Base-by-base conservation (phyloP, 495 filamentous ascomycete genomes). In the Cercophora scortea region DNA sequence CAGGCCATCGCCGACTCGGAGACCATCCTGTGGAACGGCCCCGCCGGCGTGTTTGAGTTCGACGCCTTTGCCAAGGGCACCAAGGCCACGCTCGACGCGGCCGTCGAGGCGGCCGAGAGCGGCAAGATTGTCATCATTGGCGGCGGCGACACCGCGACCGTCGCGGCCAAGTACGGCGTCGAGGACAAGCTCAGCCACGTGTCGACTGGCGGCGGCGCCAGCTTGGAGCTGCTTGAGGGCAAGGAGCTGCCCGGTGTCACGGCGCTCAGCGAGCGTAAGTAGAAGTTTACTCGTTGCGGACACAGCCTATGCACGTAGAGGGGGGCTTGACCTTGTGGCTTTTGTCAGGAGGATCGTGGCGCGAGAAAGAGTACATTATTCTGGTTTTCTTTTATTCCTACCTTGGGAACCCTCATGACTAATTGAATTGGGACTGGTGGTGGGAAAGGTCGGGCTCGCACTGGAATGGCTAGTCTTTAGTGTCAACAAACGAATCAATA, bases 11-110 rank as follows among this genome's bases (percentile, higher is more conserved):
- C 74, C 51, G 78, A 87, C 60, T 81, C 94, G 44, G 86, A 96
- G 82, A 99, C 93, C 45, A 97, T 97, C 75, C 88, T 99, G 45
- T 99, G 93, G 93, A 99, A 99, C 79, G 93, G 89, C 40, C 93
- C 93, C 44, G 83, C 90, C 12, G 93, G 93, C 65, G 93, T 99
- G 52, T 99, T 97, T 65, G 93, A 99, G 80, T 81, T 99, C 57
- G 88, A 97, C 64, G 82, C 85, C 57, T 99, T 99, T 70, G 88
- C 90, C 58, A 83, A 78, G 19, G 93, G 88, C 55, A 97, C 93
- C 57, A 91, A 95, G 82, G 77, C 80, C 45, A 93, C 88, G 17
- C 82, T 97, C 59, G 85, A 96, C 60, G 89, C 87, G 46, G 88
- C 84, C 25, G 90, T 96, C 19, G 72, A 72, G 9, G 94, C 89